Evolutionary conservation across 148 eudicot genomes (phyloP), one percentile per base, ranked within the genome.

Genomic region (Nepenthes mirabilis): DNA sequence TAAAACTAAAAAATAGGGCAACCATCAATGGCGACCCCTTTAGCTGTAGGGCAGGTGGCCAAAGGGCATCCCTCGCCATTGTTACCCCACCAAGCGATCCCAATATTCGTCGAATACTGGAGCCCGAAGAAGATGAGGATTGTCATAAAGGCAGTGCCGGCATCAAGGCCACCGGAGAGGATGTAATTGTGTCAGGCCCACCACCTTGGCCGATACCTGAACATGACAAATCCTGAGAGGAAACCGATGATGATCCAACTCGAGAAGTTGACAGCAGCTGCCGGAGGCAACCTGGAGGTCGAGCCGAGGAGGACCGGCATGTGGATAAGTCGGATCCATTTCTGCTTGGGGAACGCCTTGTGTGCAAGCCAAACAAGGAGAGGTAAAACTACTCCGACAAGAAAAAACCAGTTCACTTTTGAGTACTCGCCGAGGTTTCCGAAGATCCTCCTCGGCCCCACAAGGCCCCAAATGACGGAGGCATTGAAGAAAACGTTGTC

Each of bases 381-480:
- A 12, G 96, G 91, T 13, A 79, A 78, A 33, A 76, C 2, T 48
- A 91, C 96, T 34, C 98, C 98, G 3, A 55, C 72, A n/a, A 93
- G 67, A 69, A 93, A 93, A 55, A 83, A 83, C 82, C 83, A 93
- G 71, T 93, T 93, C 47, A 83, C 76, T 1, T 80, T 67, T 0
- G 94, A 70, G 76, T 93, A 93, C 65, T 78, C 74, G 0, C 98
- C 98, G 0, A 93, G 83, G 52, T 88, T 66, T 36, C 98, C 98
- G n/a, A 93, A 93, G 57, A 86, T 83, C 68, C 91, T 75, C 0
- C 79, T 80, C 0, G 96, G 98, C n/a, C 98, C 96, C 4, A 93
- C 79, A 13, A 91, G 74, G 37, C 98, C 96, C 89, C 91, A 93
- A 34, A 93, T 80, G 60, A 88, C 96, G 0, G 98, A 86, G 34